Evolutionary conservation across 139 green algal species (phyloP).

Genomic region (Diplosphaera chodatii): DNA sequence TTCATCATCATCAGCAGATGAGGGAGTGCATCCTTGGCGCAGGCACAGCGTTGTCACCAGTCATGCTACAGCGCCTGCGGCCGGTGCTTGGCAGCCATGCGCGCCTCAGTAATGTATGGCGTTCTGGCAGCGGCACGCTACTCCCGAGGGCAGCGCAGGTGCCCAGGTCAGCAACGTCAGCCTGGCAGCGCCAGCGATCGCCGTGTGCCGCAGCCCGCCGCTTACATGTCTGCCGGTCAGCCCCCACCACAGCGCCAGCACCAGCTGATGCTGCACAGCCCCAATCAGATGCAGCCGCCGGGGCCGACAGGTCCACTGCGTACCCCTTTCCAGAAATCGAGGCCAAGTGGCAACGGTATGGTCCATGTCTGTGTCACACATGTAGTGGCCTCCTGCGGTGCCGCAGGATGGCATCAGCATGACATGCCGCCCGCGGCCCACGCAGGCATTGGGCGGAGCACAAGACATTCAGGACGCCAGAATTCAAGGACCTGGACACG

Average conservation of each 20-base stretch:
- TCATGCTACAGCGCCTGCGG: background rate
- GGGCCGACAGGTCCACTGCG: constrained; percentile 9
- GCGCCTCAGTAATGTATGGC: background rate
- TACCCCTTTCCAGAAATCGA: constrained; percentile 91
- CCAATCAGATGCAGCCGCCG: too few relatives aligned
- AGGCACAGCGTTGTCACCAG: background rate
- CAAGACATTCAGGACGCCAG: constrained; percentile 89
- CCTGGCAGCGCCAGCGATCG: too few relatives aligned
- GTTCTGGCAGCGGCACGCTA: background rate
- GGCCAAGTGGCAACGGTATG: constrained; percentile 71
- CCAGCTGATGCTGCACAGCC: too few relatives aligned
- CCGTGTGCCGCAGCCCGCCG: too few relatives aligned
- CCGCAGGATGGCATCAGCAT: too few relatives aligned
- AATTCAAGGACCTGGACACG: constrained; percentile 78
- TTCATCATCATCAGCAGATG: too few relatives aligned
- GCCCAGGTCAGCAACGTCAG: background rate
- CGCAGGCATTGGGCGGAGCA: constrained; percentile 83
- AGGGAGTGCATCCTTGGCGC: too few relatives aligned
- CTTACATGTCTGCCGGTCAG: background rate
- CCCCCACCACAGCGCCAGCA: too few relatives aligned
- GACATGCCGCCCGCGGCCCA: too few relatives aligned
- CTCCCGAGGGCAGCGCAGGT: background rate
- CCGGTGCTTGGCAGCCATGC: background rate
- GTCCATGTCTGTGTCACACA: too few relatives aligned
- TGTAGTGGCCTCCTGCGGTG: too few relatives aligned